These are phyloP conservation scores for Plasmodium reichenowi DNA, from an alignment of 169 alveolate genomes.

Conservation along the genomic window DNA sequence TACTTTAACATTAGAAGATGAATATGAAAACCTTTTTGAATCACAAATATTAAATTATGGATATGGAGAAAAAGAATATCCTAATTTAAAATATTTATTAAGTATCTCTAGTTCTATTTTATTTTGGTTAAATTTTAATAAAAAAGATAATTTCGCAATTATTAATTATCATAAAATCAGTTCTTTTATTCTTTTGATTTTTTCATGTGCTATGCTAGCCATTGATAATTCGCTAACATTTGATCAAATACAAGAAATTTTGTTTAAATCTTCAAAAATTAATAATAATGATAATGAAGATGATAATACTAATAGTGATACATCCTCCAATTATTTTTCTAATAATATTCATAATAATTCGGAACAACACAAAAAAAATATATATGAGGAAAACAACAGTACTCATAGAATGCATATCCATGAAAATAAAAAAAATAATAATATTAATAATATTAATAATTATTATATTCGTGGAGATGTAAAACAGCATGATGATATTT, in stretches of 20 bases:
- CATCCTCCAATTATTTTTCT: conserved; percentile 27
- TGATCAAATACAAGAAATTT: conserved; percentile 65
- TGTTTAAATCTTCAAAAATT: conserved; percentile 74
- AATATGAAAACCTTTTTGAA: conserved; percentile 80
- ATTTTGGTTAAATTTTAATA: conserved; percentile 85
- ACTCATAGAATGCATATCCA: too few species aligned
- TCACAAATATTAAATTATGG: conserved; percentile 81
- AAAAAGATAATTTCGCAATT: conserved; percentile 79
- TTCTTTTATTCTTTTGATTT: conserved; percentile 67
- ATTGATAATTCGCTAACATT: conserved; percentile 63
- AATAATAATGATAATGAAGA: conserved; percentile 18
- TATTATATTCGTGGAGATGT: background rate
- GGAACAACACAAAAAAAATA: background rate
- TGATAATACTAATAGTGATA: conserved; percentile 17
- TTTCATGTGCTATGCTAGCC: conserved; percentile 69
- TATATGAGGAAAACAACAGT: background rate
- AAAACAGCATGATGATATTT: background rate
- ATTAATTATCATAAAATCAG: conserved; percentile 81
- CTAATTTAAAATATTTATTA: conserved; percentile 81
- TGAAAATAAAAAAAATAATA: background rate
- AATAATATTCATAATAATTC: conserved; percentile 24
- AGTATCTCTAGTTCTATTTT: conserved; percentile 78
- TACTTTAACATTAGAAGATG: conserved; percentile 75
- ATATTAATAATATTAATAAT: background rate
- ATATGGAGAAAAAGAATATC: conserved; percentile 82